phyloP scores from a whole-genome alignment of 805 yeast species.

The Sungouiella thailandica region DNA sequence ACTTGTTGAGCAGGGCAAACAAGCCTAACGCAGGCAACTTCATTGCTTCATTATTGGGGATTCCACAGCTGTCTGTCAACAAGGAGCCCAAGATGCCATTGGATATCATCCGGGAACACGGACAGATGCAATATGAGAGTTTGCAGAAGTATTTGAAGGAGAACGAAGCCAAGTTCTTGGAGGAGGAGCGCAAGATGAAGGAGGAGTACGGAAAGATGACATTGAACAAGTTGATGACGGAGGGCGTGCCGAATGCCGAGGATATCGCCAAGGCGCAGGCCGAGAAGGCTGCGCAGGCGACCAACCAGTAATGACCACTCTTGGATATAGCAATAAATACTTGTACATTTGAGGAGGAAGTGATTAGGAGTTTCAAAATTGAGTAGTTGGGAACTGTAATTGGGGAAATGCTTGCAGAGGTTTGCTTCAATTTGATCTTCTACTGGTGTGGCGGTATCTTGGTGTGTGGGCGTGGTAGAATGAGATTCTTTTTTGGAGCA shows the following conservation, averaged over 20 bases:
- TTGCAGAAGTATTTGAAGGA: constrained; percentile 61
- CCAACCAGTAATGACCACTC: constrained; percentile 1
- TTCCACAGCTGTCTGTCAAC: constrained; percentile 42
- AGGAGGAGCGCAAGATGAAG: constrained; percentile 82
- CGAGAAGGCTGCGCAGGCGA: constrained; percentile 21
- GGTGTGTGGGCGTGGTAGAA: too few species aligned
- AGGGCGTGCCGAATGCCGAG: constrained; percentile 76
- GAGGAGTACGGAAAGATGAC: constrained; percentile 80
- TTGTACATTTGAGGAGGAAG: background rate
- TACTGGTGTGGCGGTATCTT: too few species aligned
- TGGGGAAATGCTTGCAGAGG: too few species aligned
- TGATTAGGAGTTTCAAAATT: background rate
- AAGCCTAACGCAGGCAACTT: constrained; percentile 45
- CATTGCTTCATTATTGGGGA: constrained; percentile 61
- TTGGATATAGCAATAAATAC: constrained; percentile 2
- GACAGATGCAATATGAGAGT: constrained; percentile 80
- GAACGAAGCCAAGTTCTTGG: constrained; percentile 62
- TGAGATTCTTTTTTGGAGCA: too few species aligned
- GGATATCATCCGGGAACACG: constrained; percentile 86
- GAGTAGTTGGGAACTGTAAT: too few species aligned
- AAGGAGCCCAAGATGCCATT: constrained; percentile 71
- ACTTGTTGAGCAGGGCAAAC: constrained; percentile 25
- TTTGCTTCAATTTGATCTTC: too few species aligned
- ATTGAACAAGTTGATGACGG: constrained; percentile 77
- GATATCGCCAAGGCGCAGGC: constrained; percentile 45